Base-by-base conservation (phyloP, 1,139 yeast species). In the Meyerozyma elateridarum region DNA sequence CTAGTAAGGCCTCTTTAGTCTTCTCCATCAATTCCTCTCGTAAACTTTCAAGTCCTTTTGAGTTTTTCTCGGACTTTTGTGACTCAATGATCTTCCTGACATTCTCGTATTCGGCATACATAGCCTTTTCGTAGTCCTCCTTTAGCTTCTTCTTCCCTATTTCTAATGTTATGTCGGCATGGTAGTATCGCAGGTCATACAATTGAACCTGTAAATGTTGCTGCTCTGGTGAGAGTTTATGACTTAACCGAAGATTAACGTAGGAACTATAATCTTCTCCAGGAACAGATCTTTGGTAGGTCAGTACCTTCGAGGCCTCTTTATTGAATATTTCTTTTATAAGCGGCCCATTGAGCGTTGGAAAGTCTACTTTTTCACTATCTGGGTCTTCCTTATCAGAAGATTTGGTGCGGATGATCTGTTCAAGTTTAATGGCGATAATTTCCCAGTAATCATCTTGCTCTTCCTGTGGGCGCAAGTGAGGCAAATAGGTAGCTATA, bases 381-480 rank as follows among this genome's bases (percentile, higher is more conserved):
- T 37, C 41, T 6, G 29, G 31, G 5, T 35, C 36, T 8, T 16
- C 11, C 14, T 16, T 30, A 2, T 33, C 38, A 6, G 16, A 7
- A 1, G 34, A 22, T 5, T n/a, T n/a, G n/a, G n/a, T n/a, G n/a
- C n/a, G n/a, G n/a, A n/a, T n/a, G n/a, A 7, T 18, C 22, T 19
- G 12, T 12, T 20, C 17, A 11, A 62, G 44, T 34, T 57, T 52
- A 16, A 61, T 61, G 6, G 69, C 65, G 8, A 62, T 48, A 6
- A 58, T 41, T 41, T 61, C 69, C 69, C 69, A 62, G 1, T 46
- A 36, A 37, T 58, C 59, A 32, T 58, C 59, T 35, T 51, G 54
- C 25, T 45, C 42, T 9, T 34, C 32, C 1, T 54, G 49, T 9
- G 48, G 36, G 40, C 61, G 68, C 15, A 61, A 45, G 41, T 62